Evolutionary conservation across 2,329 filamentous ascomycete species (phyloP), one percentile per base, ranked within the genome.

Genomic region (Neofusicoccum sp.): DNA sequence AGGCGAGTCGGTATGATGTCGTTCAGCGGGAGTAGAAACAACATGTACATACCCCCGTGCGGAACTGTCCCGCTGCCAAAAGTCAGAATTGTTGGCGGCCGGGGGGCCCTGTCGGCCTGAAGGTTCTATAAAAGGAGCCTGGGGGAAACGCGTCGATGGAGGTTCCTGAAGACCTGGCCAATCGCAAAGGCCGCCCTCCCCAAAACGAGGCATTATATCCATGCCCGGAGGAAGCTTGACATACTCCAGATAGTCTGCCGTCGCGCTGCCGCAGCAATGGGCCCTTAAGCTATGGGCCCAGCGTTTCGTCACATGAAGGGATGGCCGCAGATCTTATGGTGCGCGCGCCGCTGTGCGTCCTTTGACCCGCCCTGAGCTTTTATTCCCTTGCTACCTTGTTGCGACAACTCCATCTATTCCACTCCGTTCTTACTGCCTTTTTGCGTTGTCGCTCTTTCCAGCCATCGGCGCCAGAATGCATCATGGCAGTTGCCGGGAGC

Each of bases 391-490:
- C 31, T 40, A 8, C 31, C 30, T 48, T 34, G 28, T 5, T 12
- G 11, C 36, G 36, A 30, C 49, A 2, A 12, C 30, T 36, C 34
- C 49, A 40, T 53, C 49, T 53, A 40, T 53, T 30, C 41, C 36
- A 40, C 49, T 54, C 36, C 24, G 40, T 40, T 54, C 40, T 26
- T 12, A 14, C 20, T 36, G 24, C 30, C 5, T 24, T 48, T 31
- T 28, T 28, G 26, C 6, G 28, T n/a, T 28, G 28, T 40, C 12
- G 36, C 34, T 9, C 2, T 7, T 54, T 54, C n/a, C 8, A 54
- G 34, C 49, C 34, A 40, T n/a, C 24, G 36, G 49, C 34, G 49
- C 41, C 49, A 54, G 40, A 54, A 54, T 54, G 49, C 49, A 54
- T 54, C 49, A 54, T 54, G 49, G 49, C 36, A 20, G 49, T 24